Evolutionary conservation across 2,329 filamentous ascomycete species (phyloP).

Genomic region (Alternaria hordeiaustralica): DNA sequence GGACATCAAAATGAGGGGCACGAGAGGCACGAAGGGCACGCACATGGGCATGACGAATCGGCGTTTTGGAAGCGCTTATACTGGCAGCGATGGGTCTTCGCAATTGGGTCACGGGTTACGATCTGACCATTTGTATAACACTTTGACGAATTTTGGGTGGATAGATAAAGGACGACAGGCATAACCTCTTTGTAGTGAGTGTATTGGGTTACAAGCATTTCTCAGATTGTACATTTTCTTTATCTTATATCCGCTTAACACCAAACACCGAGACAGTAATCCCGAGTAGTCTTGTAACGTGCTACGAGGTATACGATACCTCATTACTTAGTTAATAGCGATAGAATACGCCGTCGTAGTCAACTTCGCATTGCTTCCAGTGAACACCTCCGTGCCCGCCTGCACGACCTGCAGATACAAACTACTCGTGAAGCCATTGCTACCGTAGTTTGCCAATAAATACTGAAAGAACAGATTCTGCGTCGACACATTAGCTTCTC

Average conservation of each 20-base stretch:
- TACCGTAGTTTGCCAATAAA: neutral
- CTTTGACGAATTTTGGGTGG: neutral
- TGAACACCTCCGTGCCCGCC: neutral
- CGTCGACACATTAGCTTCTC: neutral
- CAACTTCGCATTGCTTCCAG: neutral
- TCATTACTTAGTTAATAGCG: neutral
- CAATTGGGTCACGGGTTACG: neutral
- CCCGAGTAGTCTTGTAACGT: neutral
- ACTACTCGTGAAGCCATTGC: neutral
- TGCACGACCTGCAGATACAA: neutral
- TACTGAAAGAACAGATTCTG: neutral
- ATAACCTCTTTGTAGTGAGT: neutral
- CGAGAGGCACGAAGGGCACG: neutral
- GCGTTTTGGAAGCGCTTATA: neutral
- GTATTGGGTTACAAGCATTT: neutral
- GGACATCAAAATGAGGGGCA: neutral
- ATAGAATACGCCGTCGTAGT: neutral
- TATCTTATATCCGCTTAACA: neutral
- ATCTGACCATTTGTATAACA: neutral
- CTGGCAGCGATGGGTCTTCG: neutral
- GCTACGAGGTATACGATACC: neutral
- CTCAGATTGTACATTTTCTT: neutral
- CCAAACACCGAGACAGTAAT: neutral
- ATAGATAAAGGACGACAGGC: neutral
- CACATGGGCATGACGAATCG: neutral